phyloP scores from a whole-genome alignment of 2,329 filamentous ascomycete genomes.

The Trichoderma atrobrunneum region DNA sequence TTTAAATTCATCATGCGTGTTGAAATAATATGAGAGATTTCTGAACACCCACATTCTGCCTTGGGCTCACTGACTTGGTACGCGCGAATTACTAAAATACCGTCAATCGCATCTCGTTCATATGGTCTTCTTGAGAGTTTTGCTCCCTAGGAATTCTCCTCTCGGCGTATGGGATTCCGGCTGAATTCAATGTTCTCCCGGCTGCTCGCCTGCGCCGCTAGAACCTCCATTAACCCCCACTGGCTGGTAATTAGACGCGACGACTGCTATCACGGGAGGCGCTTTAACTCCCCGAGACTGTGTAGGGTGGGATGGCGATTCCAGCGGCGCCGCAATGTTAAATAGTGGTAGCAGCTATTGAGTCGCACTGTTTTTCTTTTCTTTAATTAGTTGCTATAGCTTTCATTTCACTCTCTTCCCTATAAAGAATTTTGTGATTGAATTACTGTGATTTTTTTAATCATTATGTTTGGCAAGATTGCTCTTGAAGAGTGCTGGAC shows the following conservation, averaged over 20 bases:
- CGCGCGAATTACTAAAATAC: neutral
- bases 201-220: neutral
- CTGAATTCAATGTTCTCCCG: neutral
- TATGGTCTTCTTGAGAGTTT: neutral
- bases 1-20: neutral
- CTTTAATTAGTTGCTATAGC: neutral
- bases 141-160: neutral
- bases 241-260: neutral
- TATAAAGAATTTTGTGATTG: neutral
- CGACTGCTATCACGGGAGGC: neutral
- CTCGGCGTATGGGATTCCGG: too few relatives aligned
- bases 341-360: neutral
- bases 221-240: neutral
- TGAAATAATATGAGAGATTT: neutral
- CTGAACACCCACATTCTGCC: neutral
- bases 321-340: neutral
- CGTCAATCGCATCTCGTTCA: neutral
- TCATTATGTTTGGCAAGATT: conserved; percentile 57
- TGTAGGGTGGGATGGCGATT: neutral
- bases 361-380: neutral
- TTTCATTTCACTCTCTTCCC: neutral
- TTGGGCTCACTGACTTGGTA: neutral
- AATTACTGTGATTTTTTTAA: neutral
- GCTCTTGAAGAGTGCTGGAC: conserved; percentile 59
- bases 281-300: conserved; percentile 8